Conservation (phyloP, 768 basidiomycete genomes). For the Suillus weaverae region DNA sequence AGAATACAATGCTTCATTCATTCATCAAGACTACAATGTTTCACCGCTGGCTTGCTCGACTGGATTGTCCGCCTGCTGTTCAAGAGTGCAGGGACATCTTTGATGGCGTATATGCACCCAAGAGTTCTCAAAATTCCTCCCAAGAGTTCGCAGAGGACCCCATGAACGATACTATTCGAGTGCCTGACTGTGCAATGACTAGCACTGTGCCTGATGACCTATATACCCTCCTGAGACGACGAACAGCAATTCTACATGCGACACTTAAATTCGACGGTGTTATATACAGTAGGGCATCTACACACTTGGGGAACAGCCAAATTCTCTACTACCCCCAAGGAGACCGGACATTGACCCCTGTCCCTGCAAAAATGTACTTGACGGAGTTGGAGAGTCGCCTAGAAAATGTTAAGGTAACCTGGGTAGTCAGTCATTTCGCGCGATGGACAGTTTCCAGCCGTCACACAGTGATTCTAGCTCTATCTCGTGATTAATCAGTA, state of each 20-base stretch:
- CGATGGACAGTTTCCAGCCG: too few relatives aligned
- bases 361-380: too few relatives aligned
- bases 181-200: not conserved
- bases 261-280: not conserved
- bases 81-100: conserved; percentile 10
- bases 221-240: not conserved
- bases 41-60: conserved; percentile 6
- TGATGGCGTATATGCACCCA: not conserved
- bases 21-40: conserved; percentile 19
- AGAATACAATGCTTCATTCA: conserved; percentile 11
- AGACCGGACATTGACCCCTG: not conserved
- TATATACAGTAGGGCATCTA: not conserved
- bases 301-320: not conserved
- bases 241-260: not conserved
- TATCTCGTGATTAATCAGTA: too few relatives aligned
- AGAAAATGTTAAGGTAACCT: too few relatives aligned
- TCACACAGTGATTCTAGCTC: too few relatives aligned
- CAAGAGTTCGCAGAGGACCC: not conserved
- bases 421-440: too few relatives aligned
- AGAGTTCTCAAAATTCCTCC: accelerated
- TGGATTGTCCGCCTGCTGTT: conserved; percentile 10
- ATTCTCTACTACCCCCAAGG: not conserved
- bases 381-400: too few relatives aligned
- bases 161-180: not conserved
- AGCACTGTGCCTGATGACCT: not conserved